Evolutionary conservation across 176 grass and related monocot species (phyloP), one percentile per base, ranked within the genome.

Genomic region (Aechmea fasciata): DNA sequence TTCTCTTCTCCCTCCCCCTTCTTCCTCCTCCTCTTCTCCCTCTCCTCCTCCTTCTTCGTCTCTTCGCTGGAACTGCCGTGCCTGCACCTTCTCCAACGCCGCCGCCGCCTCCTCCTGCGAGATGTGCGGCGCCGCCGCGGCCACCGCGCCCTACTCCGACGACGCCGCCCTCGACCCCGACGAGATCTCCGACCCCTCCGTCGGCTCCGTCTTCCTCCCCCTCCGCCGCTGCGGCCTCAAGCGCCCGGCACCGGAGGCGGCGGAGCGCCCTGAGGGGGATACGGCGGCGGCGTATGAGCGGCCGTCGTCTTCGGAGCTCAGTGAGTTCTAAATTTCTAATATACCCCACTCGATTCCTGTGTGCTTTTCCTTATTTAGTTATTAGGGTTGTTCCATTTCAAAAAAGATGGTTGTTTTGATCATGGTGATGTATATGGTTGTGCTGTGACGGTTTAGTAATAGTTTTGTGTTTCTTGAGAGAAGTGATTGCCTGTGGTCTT

Each of bases 121-220:
- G 59, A 63, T 80, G 11, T 85, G 83, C 15, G 71, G 57, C 28
- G 53, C 77, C 6, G 15, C 18, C 3, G 61, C 18, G 3, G 53
- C 77, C 6, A 12, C 18, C 3, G 61, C 18, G 3, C 22, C 63
- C 19, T 49, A 28, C 5, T 47, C 19, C 51, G 14, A 10, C 23
- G 78, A 77, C 52, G 67, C 85, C 22, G 87, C 78, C 62, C 49
- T 80, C 13, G 91, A 85, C 48, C 71, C 75, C 75, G 77, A 76
- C 29, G 83, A 86, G 52, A 47, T 81, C 8, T 61, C 73, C 12
- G 64, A 86, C 26, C 78, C 83, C 3, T 67, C 74, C 33, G 57
- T 86, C 61, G 83, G 83, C 8, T 57, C 70, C 11, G 72, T 83
- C 62, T 96, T 96, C 63, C 79, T 84, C 72, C 92, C 88, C 10